Base-by-base conservation (phyloP, 768 basidiomycete species). In the Multifurca ochricompacta region DNA sequence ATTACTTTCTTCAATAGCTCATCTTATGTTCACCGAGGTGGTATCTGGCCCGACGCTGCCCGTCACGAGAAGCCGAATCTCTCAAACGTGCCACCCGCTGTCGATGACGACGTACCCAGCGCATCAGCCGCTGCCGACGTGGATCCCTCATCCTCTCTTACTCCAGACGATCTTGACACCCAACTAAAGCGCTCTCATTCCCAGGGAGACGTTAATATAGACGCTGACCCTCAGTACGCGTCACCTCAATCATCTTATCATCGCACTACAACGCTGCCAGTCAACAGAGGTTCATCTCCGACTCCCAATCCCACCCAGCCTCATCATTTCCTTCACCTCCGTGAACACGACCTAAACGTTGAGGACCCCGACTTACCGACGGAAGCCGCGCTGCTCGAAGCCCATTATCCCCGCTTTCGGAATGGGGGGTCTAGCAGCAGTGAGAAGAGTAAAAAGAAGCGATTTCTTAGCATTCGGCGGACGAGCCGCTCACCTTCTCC, bases 1-100 rank as follows among this genome's bases (percentile, higher is more conserved):
- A 87, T 98, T 55, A 77, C 93, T 11, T 97, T 93, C 77, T 98
- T 95, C 66, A 87, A 96, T 67, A 94, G 87, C 32, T 64, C 64
- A 3, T 62, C 65, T 2, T 84, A 78, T 62, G 62, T 65, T 47
- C 83, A 78, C 53, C 83, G 95, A 34, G 95, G 94, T 41, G 95
- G 94, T 6, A 87, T 99, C 59, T 98, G 87, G 79, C 75, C 80
- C 7, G 89, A 92, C 59, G 85, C 92, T 7, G 76, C 71, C 3
- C 75, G 83, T 28, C 70, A 62, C 27, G 75, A 75, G 45, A 63
- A 58, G 14, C 48, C 56, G 16, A 35, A 61, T 8, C 30, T 56
- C 1, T 48, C 50, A 3, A 55, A 41, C 19, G 23, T 32, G 28
- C 48, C 34, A 4, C 31, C 49, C 16, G 3, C 59, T 11, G 16